These are phyloP conservation scores for Ceratocystis harringtonii DNA, from an alignment of 2,329 filamentous ascomycete genomes.

Conservation along the genomic window DNA sequence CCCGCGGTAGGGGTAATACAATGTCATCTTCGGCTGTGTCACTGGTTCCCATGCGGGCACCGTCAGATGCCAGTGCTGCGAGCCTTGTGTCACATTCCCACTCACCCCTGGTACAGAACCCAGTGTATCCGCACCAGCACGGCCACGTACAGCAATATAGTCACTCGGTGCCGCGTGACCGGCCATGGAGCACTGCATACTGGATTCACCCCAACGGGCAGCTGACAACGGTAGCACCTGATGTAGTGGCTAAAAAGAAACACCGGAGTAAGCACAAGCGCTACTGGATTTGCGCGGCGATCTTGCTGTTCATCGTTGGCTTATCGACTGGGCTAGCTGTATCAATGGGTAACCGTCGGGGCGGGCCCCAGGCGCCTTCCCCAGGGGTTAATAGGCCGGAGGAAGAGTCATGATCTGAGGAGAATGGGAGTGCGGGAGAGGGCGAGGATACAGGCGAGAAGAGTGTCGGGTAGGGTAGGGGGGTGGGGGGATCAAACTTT, in stretches of 20 bases:
- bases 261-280: slow-evolving; percentile 14
- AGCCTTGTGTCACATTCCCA: neutral
- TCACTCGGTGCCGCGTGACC: neutral
- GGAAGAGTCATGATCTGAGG: neutral
- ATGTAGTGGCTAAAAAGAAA: neutral
- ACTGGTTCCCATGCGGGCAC: neutral
- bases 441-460: neutral
- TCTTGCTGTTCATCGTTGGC: slow-evolving; percentile 13
- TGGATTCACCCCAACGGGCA: slow-evolving; percentile 12
- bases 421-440: neutral
- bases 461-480: neutral
- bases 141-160: neutral
- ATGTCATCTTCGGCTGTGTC: neutral
- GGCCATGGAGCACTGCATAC: slow-evolving; percentile 15
- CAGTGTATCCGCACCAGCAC: slow-evolving; percentile 2
- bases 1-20: neutral
- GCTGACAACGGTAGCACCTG: neutral
- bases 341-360: slow-evolving; percentile 10
- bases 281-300: slow-evolving; percentile 14
- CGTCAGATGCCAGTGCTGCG: neutral
- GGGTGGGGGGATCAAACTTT: neutral
- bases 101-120: neutral
- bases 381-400: neutral
- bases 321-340: slow-evolving; percentile 16
- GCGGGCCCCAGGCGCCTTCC: neutral